Base-by-base conservation (phyloP, 371 early-diverging fungal species). In the Rhizopus arrhizus region DNA sequence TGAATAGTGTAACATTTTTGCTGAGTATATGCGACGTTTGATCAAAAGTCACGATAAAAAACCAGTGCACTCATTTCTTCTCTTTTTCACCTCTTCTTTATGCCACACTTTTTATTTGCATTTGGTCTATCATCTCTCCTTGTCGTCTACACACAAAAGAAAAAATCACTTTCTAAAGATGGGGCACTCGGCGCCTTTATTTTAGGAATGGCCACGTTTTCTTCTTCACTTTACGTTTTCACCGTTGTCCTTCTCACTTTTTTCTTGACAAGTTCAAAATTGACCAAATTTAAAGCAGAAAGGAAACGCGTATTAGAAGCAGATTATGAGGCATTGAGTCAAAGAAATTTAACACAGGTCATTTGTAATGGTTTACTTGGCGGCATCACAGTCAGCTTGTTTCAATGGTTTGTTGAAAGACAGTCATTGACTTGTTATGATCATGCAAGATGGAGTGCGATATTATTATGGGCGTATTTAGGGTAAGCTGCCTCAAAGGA, bases 201-300 rank as follows among this genome's bases (percentile, higher is more conserved):
- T 5, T 84, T 93, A 9, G 94, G 92, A 3, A 62, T 91, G 47
- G 73, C 77, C n/a, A 93, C 93, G 0, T 88, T 90, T 54, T 78
- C 82, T 35, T 86, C 90, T 57, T 65, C 68, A 5, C 76, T 81
- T 49, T 61, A 73, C 31, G 70, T 89, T 31, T 91, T 89, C 64
- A 73, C 88, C 0, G 69, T 77, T 0, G 78, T 87, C 6, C 77
- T 94, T 10, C 58, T 95, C 31, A 73, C 78, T 0, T 95, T 95
- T 60, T 95, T 88, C 62, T 64, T 91, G 1, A 74, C 90, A 0
- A 84, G 91, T 53, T 86, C 90, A 3, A 75, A 74, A 50, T 67
- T 93, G 58, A 95, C 96, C 34, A 93, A 92, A 84, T 87, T 82
- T 68, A 90, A 90, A 60, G 83, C 88, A 9, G 75, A 82, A 31